These are phyloP conservation scores for Omphalea diandra DNA, from an alignment of 441 rosid species.

Conservation along the genomic window DNA sequence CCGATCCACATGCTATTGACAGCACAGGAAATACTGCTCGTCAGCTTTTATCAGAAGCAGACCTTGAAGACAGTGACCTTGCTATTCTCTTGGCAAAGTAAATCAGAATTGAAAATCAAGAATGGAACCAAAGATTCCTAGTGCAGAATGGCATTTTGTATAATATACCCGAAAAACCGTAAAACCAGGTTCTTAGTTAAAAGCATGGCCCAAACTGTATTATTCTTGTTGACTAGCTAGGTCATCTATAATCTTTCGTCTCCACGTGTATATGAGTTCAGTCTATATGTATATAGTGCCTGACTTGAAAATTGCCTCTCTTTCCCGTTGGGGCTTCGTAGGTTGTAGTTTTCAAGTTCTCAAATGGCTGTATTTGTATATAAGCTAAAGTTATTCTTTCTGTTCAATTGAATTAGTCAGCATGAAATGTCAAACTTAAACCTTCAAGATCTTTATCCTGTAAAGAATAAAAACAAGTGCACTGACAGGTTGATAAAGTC, in stretches of 20 bases:
- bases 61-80: conserved; percentile 56
- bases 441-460: neutral
- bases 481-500: neutral
- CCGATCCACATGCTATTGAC: conserved; percentile 66
- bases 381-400: neutral
- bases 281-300: conserved; percentile 11
- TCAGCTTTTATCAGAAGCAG: conserved; percentile 49
- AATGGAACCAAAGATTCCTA: neutral
- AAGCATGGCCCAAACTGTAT: neutral
- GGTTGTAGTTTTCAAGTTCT: conserved; percentile 1
- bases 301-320: neutral
- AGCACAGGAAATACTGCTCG: conserved; percentile 50
- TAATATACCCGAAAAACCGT: neutral
- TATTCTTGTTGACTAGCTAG: neutral
- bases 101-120: conserved; percentile 18
- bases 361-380: neutral
- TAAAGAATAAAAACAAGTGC: neutral
- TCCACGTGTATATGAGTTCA: neutral
- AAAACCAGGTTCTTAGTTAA: neutral
- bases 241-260: neutral
- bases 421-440: neutral
- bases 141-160: conserved; percentile 7
- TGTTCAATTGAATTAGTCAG: neutral
- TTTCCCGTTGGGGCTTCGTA: neutral
- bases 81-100: conserved; percentile 49